phyloP scores from a whole-genome alignment of 1,139 yeast species.

The Wickerhamiella pararugosa region DNA sequence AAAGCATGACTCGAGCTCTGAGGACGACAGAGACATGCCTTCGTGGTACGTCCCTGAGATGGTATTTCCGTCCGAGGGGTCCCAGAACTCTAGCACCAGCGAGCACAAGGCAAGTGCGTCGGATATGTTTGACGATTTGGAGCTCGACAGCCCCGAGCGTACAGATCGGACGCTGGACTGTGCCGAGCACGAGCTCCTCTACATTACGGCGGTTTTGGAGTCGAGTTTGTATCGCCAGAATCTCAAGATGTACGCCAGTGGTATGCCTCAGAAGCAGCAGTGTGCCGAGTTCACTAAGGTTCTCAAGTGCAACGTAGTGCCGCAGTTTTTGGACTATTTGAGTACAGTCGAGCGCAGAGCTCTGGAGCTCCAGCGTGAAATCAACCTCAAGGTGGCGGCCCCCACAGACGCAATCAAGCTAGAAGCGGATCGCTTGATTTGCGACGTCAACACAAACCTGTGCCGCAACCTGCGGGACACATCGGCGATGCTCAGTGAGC shows the following conservation, averaged over 20 bases:
- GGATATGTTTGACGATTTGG: not conserved
- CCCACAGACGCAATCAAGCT: slow-evolving; percentile 51
- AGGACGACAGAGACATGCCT: no score
- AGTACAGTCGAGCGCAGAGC: slow-evolving; percentile 17
- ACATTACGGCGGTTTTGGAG: slow-evolving; percentile 8
- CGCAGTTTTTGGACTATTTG: slow-evolving; percentile 12
- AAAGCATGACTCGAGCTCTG: not conserved
- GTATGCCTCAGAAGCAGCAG: not conserved
- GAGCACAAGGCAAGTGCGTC: not conserved
- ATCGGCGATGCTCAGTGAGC: slow-evolving; percentile 50
- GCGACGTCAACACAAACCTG: slow-evolving; percentile 71
- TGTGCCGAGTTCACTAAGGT: slow-evolving; percentile 8
- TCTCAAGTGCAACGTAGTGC: slow-evolving; percentile 11
- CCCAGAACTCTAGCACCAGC: not conserved
- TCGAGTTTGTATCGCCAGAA: slow-evolving; percentile 8
- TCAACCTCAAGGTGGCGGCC: slow-evolving; percentile 29
- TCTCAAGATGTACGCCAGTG: not conserved
- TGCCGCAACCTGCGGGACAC: slow-evolving; percentile 56
- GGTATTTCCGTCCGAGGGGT: not conserved
- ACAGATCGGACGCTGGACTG: not conserved
- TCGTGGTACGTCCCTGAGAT: not conserved
- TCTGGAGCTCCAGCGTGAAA: slow-evolving; percentile 20
- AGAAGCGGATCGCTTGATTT: slow-evolving; percentile 58
- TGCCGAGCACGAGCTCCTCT: slow-evolving; percentile 10
- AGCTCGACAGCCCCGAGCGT: not conserved